Conservation (phyloP, 192 early-diverging fungal genomes). For the Mortierella alpina region DNA sequence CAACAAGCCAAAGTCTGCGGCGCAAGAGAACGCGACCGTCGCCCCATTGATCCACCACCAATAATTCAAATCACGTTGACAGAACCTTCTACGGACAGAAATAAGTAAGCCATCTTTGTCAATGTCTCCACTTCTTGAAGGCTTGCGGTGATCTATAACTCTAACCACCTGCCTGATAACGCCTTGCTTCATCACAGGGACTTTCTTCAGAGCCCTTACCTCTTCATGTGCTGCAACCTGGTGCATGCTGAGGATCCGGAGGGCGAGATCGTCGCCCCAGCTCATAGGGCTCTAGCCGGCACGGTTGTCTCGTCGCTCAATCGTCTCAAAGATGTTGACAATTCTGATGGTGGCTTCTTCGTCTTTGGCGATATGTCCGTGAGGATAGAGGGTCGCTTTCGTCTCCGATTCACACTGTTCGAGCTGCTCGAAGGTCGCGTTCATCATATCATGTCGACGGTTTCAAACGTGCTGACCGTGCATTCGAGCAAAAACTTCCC, state of each 20-base stretch:
- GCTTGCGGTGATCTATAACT: too few species aligned
- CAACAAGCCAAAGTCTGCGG: slow-evolving; percentile 89
- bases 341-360: slow-evolving; percentile 90
- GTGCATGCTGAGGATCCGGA: slow-evolving; percentile 73
- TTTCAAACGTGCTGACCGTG: slow-evolving; percentile 80
- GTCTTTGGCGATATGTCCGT: slow-evolving; percentile 94
- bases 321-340: slow-evolving; percentile 85
- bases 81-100: slow-evolving; percentile 31
- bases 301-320: slow-evolving; percentile 92
- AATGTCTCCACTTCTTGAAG: too few species aligned
- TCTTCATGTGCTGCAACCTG: slow-evolving; percentile 95
- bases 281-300: slow-evolving; percentile 84
- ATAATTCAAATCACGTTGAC: slow-evolving; percentile 68
- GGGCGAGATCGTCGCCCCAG: slow-evolving; percentile 73
- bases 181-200: slow-evolving; percentile 18
- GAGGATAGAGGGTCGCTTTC: slow-evolving; percentile 82
- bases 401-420: slow-evolving; percentile 88
- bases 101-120: slow-evolving; percentile 22
- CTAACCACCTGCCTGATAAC: too few species aligned
- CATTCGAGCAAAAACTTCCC: slow-evolving; percentile 92
- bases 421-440: slow-evolving; percentile 75
- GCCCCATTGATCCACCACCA: slow-evolving; percentile 83
- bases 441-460: slow-evolving; percentile 72
- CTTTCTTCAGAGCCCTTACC: slow-evolving; percentile 81
- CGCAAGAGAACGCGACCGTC: slow-evolving; percentile 88